phyloP scores from a whole-genome alignment of 371 early-diverging fungal genomes.

The Chytridiales sp. region DNA sequence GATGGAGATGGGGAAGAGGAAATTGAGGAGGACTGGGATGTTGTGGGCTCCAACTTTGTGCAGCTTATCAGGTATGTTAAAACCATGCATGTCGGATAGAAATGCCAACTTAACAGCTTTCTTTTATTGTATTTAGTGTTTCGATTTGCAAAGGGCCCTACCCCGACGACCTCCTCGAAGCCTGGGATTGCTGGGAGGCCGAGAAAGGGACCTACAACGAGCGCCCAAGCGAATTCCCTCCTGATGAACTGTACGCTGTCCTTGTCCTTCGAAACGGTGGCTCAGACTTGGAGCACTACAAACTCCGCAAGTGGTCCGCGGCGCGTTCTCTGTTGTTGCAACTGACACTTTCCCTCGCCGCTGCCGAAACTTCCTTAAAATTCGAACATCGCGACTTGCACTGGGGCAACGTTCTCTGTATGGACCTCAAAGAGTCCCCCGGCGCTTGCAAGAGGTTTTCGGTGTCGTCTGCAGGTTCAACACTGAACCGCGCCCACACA shows the following conservation, averaged over 20 bases:
- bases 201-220: slow-evolving; percentile 64
- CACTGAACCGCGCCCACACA: not conserved
- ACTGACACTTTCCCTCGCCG: slow-evolving; percentile 56
- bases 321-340: slow-evolving; percentile 60
- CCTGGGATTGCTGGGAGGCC: slow-evolving; percentile 67
- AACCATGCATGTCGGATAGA: not conserved
- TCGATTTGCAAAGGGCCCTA: slow-evolving; percentile 58
- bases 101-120: slow-evolving; percentile 4
- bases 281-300: slow-evolving; percentile 57
- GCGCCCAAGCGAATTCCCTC: slow-evolving; percentile 56
- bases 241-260: slow-evolving; percentile 66
- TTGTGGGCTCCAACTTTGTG: slow-evolving; percentile 3
- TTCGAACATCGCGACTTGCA: slow-evolving; percentile 89
- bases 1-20: not conserved
- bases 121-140: slow-evolving; percentile 28
- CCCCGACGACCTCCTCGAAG: slow-evolving; percentile 56
- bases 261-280: slow-evolving; percentile 72
- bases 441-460: slow-evolving; percentile 1
- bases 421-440: not conserved
- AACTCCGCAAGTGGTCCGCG: slow-evolving; percentile 53
- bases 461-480: too few relatives aligned
- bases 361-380: slow-evolving; percentile 41
- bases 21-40: not conserved
- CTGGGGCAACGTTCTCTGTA: slow-evolving; percentile 80
- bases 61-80: slow-evolving; percentile 2